phyloP scores from a whole-genome alignment of 2,329 filamentous ascomycete species.

The Stachybotrys elegans region DNA sequence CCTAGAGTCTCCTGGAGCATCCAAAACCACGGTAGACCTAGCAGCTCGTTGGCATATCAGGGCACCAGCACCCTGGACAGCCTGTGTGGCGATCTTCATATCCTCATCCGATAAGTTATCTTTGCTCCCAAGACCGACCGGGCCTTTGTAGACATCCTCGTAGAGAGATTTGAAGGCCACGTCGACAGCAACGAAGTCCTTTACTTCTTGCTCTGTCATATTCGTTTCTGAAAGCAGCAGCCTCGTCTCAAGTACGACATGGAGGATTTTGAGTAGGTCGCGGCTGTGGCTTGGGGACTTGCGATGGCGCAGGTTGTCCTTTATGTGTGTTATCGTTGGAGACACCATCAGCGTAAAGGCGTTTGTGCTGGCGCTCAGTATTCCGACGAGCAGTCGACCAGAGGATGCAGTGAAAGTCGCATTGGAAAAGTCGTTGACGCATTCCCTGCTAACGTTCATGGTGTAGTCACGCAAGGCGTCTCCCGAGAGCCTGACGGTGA shows the following conservation, averaged over 20 bases:
- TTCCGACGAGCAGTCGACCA: slow-evolving; percentile 46
- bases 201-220: slow-evolving; percentile 29
- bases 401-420: slow-evolving; percentile 47
- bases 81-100: slow-evolving; percentile 35
- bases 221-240: slow-evolving; percentile 29
- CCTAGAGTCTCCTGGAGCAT: background rate
- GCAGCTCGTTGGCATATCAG: slow-evolving; percentile 35
- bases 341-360: slow-evolving; percentile 45
- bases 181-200: slow-evolving; percentile 30
- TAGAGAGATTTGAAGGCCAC: slow-evolving; percentile 35
- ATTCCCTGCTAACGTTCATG: slow-evolving; percentile 45
- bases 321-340: slow-evolving; percentile 42
- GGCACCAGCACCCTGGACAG: slow-evolving; percentile 40
- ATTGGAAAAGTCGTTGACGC: slow-evolving; percentile 47
- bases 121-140: slow-evolving; percentile 25
- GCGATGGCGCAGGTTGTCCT: slow-evolving; percentile 44
- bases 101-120: slow-evolving; percentile 28
- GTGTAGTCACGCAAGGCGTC: slow-evolving; percentile 41
- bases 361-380: slow-evolving; percentile 41
- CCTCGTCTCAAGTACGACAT: slow-evolving; percentile 44
- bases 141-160: slow-evolving; percentile 35
- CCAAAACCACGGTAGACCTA: slow-evolving; percentile 7
- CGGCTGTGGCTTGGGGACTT: slow-evolving; percentile 45
- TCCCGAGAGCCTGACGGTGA: slow-evolving; percentile 40
- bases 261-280: slow-evolving; percentile 47